These are phyloP conservation scores for Inosperma sp. DNA, from an alignment of 768 basidiomycete species.

Conservation along the genomic window DNA sequence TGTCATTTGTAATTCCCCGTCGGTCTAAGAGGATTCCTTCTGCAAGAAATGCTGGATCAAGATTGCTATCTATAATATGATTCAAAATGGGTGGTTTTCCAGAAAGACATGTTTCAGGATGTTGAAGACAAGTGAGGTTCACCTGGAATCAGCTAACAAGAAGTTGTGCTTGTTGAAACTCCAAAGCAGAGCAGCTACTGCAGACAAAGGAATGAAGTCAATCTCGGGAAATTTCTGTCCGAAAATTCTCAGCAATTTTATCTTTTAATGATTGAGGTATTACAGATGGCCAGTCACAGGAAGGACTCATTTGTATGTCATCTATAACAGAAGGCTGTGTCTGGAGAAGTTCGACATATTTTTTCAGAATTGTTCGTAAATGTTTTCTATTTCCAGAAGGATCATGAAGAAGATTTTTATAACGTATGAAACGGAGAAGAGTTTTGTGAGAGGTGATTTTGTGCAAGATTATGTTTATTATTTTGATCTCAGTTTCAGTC, in stretches of 20 bases:
- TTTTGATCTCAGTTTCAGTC: not conserved
- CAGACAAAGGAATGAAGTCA: not conserved
- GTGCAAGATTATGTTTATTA: not conserved
- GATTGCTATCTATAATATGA: not conserved
- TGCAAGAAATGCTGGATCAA: not conserved
- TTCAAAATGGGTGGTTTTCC: not conserved
- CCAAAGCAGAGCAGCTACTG: not conserved
- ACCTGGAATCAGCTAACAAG: no score
- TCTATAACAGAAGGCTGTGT: not conserved
- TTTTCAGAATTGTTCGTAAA: not conserved
- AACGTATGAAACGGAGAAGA: not conserved
- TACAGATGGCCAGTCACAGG: not conserved
- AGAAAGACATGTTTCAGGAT: slow-evolving; percentile 2
- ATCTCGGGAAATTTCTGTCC: not conserved
- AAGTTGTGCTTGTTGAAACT: no score
- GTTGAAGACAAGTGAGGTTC: not conserved
- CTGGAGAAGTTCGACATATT: not conserved
- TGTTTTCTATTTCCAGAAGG: not conserved
- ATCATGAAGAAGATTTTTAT: not conserved
- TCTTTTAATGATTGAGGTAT: not conserved
- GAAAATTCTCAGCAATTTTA: not conserved
- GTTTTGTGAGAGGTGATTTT: not conserved
- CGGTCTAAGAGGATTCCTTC: not conserved
- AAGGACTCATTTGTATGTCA: not conserved
- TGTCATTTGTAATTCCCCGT: not conserved